Evolutionary conservation across 306 rosid genomes (phyloP), one percentile per base, ranked within the genome.

Genomic region (Echinosophora koreensis): DNA sequence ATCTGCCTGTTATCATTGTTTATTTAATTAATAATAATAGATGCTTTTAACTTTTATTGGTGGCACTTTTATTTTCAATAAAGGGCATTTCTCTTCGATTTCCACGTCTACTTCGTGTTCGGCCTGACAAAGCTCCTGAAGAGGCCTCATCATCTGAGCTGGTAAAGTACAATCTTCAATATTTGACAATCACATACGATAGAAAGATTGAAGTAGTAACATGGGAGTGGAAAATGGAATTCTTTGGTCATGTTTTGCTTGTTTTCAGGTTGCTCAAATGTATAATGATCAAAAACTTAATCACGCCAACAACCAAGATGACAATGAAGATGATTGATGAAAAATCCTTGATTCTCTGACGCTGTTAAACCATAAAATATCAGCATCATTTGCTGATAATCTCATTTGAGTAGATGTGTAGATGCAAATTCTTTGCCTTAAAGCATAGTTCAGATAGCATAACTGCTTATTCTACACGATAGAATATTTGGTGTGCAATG

Each of bases 11-110:
- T 47, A 59, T 57, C 42, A 51, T 59, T 78, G 73, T 69, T 66
- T n/a, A n/a, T n/a, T n/a, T 44, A 6, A 42, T 59, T 77, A 77
- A 38, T 38, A 51, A 66, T 27, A 5, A 58, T 62, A 10, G 49
- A 44, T 66, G 66, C 71, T 30, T 69, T 70, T 63, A 55, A 78
- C 58, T 27, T 71, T 58, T 78, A 44, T 80, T 73, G 74, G 44
- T 63, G 66, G 58, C 77, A 8, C 52, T 50, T 63, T 32, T 10
- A 27, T 67, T 27, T 62, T 61, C 69, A 42, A 58, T 73, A 8
- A 71, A 92, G 97, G 97, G 97, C 70, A 87, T 95, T 74, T 92
- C 99, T 37, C 99, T 95, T 78, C 87, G 99, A 32, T 95, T 95
- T 86, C 97, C 97, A 12, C 90, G 94, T 17, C 88, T 89, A 37